Evolutionary conservation across 177 flowering plant species (phyloP).

Genomic region (Tripterygium wilfordii): DNA sequence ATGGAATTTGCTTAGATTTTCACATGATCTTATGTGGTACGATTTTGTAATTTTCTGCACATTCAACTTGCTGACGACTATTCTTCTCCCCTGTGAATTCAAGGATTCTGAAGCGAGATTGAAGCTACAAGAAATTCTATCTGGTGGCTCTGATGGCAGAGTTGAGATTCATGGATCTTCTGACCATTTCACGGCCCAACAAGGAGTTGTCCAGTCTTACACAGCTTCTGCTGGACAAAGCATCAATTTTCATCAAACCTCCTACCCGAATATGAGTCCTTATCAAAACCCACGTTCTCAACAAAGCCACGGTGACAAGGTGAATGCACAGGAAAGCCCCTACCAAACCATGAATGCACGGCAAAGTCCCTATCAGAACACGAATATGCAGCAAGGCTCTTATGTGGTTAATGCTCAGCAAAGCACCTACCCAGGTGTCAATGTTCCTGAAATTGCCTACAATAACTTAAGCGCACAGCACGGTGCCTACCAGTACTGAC

Average conservation of each 20-base stretch:
- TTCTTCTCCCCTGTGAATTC: not conserved
- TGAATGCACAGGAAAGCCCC: constrained; percentile 16
- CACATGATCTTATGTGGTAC: too few species aligned
- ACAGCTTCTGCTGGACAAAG: constrained; percentile 22
- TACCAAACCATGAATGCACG: constrained; percentile 16
- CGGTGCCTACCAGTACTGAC: constrained; percentile 24
- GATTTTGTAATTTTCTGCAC: too few species aligned
- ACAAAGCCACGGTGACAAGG: constrained; percentile 8
- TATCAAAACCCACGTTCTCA: constrained; percentile 20
- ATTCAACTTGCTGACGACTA: too few species aligned
- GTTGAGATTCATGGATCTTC: constrained; percentile 42
- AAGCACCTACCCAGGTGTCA: constrained; percentile 11
- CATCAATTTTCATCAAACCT: constrained; percentile 16
- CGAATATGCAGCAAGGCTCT: constrained; percentile 14
- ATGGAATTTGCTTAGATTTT: too few species aligned
- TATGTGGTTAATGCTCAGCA: constrained; percentile 16
- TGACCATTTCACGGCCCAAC: constrained; percentile 36
- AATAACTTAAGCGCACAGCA: constrained; percentile 17
- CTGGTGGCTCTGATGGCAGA: constrained; percentile 30
- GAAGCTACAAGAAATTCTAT: constrained; percentile 34
- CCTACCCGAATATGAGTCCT: constrained; percentile 17
- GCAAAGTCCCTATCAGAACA: constrained; percentile 23
- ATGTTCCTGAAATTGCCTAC: constrained; percentile 16
- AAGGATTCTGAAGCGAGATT: constrained; percentile 43
- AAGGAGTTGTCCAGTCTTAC: constrained; percentile 25